A percentile compares a stretch with the other conserved stretches of the same genome.
Evolutionary conservation across 306 rosid species (phyloP).

Genomic region (Carpinus viminea): DNA sequence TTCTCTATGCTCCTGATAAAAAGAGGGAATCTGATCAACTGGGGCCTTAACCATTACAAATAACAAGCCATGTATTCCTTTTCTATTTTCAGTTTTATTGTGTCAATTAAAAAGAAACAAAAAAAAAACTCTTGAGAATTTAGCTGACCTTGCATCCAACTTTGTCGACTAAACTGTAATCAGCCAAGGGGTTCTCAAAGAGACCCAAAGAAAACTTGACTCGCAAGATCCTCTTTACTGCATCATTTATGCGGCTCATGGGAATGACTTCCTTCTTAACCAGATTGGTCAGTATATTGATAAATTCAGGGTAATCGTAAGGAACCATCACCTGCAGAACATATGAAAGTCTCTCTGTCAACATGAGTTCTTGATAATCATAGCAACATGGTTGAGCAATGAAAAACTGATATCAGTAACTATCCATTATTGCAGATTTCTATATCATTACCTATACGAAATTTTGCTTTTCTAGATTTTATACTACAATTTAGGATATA

Average conservation of each 20-base stretch:
- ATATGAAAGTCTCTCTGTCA: neutral
- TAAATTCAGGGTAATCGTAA: conserved; percentile 9
- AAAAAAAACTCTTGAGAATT: neutral
- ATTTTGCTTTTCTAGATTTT: no score
- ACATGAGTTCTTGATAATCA: neutral
- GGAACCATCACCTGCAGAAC: conserved; percentile 1
- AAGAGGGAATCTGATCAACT: neutral
- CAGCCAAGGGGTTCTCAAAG: conserved; percentile 6
- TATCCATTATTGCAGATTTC: no score
- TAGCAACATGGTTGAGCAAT: neutral
- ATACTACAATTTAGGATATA: no score
- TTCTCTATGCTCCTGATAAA: neutral
- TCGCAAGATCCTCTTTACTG: conserved; percentile 8
- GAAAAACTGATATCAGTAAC: neutral
- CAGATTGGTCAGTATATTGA: neutral
- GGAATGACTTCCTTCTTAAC: conserved; percentile 1
- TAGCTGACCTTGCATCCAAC: conserved; percentile 5
- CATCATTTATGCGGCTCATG: conserved; percentile 17
- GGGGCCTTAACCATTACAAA: neutral
- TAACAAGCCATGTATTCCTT: neutral
- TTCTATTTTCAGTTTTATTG: neutral
- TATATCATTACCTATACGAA: no score
- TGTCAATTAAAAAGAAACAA: neutral
- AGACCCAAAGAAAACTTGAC: conserved; percentile 11
- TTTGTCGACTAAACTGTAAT: neutral